These are phyloP conservation scores for Penicillium sp. DNA, from an alignment of 2,329 filamentous ascomycete species.

Conservation along the genomic window DNA sequence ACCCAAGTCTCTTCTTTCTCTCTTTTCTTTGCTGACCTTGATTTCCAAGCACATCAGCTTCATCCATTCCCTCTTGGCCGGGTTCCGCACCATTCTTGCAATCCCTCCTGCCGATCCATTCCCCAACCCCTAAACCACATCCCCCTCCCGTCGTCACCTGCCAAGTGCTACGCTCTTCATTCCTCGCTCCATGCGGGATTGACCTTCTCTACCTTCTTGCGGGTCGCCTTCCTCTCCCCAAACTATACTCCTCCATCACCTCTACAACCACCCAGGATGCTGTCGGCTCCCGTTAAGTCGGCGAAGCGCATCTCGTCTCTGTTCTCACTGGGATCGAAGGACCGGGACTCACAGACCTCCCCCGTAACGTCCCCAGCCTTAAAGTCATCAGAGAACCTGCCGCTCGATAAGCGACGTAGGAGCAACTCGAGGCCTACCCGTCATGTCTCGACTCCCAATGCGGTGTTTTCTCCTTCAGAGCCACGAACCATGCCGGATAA, in stretches of 20 bases:
- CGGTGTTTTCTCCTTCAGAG: constrained; percentile 25
- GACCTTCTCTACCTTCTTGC: constrained; percentile 8
- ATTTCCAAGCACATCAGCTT: constrained; percentile 1
- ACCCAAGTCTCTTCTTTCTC: neutral
- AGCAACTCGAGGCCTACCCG: constrained; percentile 35
- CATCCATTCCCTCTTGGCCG: constrained; percentile 5
- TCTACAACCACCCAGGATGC: constrained; percentile 27
- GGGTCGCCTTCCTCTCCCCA: constrained; percentile 3
- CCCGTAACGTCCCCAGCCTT: constrained; percentile 18
- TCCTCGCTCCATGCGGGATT: constrained; percentile 16
- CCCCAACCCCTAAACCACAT: constrained; percentile 17
- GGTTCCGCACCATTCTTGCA: constrained; percentile 26
- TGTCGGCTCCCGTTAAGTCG: constrained; percentile 43
- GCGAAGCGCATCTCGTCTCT: constrained; percentile 47
- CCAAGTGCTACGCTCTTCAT: constrained; percentile 13
- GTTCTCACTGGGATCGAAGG: constrained; percentile 42
- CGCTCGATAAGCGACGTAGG: constrained; percentile 24
- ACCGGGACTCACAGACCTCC: constrained; percentile 31
- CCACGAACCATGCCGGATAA: constrained; percentile 28
- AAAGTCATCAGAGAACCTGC: constrained; percentile 16
- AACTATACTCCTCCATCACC: neutral
- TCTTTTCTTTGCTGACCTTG: neutral
- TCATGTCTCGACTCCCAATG: constrained; percentile 34
- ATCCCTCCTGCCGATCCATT: constrained; percentile 41
- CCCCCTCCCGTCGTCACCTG: constrained; percentile 10